These are phyloP conservation scores for Austropuccinia psidii DNA, from an alignment of 1,284 basidiomycete genomes.

Conservation along the genomic window DNA sequence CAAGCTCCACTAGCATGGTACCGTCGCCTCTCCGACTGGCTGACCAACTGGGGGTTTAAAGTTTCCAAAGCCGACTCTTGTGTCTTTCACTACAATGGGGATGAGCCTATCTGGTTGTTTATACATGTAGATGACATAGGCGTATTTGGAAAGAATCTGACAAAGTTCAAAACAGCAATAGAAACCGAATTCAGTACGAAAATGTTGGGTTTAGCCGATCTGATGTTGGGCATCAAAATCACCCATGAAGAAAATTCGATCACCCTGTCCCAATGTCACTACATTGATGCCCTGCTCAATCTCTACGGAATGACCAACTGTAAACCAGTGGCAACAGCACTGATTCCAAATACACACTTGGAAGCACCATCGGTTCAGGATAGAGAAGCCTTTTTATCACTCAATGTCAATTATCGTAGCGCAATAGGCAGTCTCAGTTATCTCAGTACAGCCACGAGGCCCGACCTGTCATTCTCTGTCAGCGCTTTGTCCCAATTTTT, in stretches of 20 bases:
- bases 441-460: neutral
- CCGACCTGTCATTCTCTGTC: neutral
- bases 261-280: constrained; percentile 1
- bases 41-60: neutral
- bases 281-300: neutral
- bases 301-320: neutral
- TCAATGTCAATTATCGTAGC: neutral
- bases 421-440: neutral
- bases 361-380: neutral
- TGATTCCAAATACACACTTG: neutral
- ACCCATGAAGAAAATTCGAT: neutral
- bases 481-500: neutral
- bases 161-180: neutral
- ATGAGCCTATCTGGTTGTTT: neutral
- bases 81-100: neutral
- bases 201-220: neutral
- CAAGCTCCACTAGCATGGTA: constrained; percentile 3
- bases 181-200: neutral
- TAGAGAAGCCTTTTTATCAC: neutral
- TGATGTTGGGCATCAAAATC: neutral
- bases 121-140: neutral
- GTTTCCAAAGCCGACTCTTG: neutral
- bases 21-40: neutral
- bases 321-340: neutral
- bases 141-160: neutral